Evolutionary conservation across 2,329 filamentous ascomycete species (phyloP), one percentile per base, ranked within the genome.

Genomic region (Cordyceps javanica): DNA sequence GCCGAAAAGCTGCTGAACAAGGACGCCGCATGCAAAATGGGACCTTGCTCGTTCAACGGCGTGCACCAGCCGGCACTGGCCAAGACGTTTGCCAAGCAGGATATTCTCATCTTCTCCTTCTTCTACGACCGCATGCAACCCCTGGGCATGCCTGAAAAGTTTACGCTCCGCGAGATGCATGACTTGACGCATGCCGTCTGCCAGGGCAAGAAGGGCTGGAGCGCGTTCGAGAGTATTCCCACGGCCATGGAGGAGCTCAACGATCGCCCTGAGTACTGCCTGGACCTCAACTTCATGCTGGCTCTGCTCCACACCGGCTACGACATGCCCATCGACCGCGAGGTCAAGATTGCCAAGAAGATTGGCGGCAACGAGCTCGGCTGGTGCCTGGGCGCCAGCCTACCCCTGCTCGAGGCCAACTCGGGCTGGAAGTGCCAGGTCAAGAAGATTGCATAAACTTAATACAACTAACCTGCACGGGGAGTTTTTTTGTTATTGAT

Each of bases 331-430:
- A 87, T 97, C 66, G 90, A 96, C 64, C 83, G 95, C 39, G 94
- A 99, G 74, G 91, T 99, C 63, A 93, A 90, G 80, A 96, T 97
- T 69, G 94, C 93, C 60, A 99, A 99, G 88, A 96, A 97, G 82
- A 96, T 99, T 69, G 93, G 95, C 77, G 87, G 86, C 58, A 97
- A 97, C 72, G 95, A 99, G 77, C 76, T 99, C 67, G 94, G 94
- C 39, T 99, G 94, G 94, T 97, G 93, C 76, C 80, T 99, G 68
- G 94, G 94, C 72, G 94, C 94, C 63, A 96, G 91, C 81, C 78
- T 97, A 66, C 93, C 92, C 36, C 80, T 97, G 44, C 78, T 97
- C 60, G 86, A 85, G 63, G 82, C 90, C 70, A 84, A 84, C 59
- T 95, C 91, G 25, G 92, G 92, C 62, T 97, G 93, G 93, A 78